Evolutionary conservation across 208 protist species (phyloP), one percentile per base, ranked within the genome.

Genomic region (Acanthamoeba castellanii): DNA sequence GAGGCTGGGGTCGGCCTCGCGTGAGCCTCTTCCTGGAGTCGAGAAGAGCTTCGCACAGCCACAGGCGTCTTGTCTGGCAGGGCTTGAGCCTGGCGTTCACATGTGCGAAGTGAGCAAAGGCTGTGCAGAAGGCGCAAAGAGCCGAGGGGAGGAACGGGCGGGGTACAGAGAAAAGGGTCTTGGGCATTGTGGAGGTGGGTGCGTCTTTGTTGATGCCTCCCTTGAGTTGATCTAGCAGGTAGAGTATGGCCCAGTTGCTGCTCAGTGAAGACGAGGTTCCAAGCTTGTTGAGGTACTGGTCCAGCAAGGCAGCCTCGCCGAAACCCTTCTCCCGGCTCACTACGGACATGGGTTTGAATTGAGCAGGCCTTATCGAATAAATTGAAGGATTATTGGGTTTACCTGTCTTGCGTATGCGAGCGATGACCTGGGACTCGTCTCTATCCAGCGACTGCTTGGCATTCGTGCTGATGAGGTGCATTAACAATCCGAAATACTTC

Each of bases 381-480:
- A 30, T 66, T 66, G 59, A 66, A n/a, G 66, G 16, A 72, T 8
- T 32, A 30, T 8, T 8, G 30, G 2, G 68, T 9, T 37, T 18
- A 88, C 81, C 81, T 66, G 81, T 88, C 50, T 88, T 88, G 6
- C 50, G 42, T 11, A 88, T 88, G 18, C 50, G 81, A 0, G 81
- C 81, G 13, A 88, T 55, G 14, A 88, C 81, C 50, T 88, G 81
- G 6, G 81, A 66, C 30, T 88, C 81, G 50, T 88, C 81, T 25
- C 81, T 30, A 25, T 88, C 81, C 11, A 88, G 81, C 20, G 81
- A 22, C 27, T 88, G 50, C 81, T 88, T 88, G 81, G 81, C 81
- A 27, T 88, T 88, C 13, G 81, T 66, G 52, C 81, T 88, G 7
- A 88, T 88, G 81, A 88, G 81, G 81, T 88, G 81, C 50, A 88